Evolutionary conservation across 1,139 yeast genomes (phyloP), one percentile per base, ranked within the genome.

Genomic region (Blastobotrys raffinosifermentans): DNA sequence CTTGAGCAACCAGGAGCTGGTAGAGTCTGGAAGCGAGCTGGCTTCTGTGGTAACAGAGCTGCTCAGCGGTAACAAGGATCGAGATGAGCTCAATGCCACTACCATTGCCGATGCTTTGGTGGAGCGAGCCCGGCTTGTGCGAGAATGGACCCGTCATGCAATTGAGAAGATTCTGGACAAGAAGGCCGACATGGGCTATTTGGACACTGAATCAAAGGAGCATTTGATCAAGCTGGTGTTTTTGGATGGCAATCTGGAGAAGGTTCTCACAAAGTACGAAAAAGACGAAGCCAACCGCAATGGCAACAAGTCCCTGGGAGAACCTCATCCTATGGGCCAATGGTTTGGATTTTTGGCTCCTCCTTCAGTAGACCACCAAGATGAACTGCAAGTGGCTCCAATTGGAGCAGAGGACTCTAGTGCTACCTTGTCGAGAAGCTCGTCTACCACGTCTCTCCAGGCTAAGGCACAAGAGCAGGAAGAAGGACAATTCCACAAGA

Each of bases 401-500:
- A 45, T 47, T 15, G 40, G 35, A 9, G 38, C 23, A 4, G 34
- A 32, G 21, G 38, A 35, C 17, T 32, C 23, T n/a, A 37, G 40
- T 11, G 39, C 34, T 8, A 26, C 48, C 8, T 19, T 53, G 13
- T 44, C 54, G 2, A 40, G 55, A n/a, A 38, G 45, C 26, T 40
- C 50, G 3, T 54, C 60, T 2, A 29, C 39, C 13, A 46, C 58
- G 4, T 53, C 58, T 5, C 26, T 54, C 19, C 49, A 53, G 29
- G 45, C 87, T 15, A 81, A 77, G 55, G 76, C 73, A 47, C 86
- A 81, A 57, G 95, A 86, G 53, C 77, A 79, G 46, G 96, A 87
- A 59, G 96, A 87, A 66, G 96, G 96, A 48, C 94, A 84, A 53
- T 70, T 86, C 45, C 95, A 85, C 60, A 77, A 82, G 60, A 76